Base-by-base conservation (phyloP, 768 basidiomycete genomes). In the Tricholoma sp. region DNA sequence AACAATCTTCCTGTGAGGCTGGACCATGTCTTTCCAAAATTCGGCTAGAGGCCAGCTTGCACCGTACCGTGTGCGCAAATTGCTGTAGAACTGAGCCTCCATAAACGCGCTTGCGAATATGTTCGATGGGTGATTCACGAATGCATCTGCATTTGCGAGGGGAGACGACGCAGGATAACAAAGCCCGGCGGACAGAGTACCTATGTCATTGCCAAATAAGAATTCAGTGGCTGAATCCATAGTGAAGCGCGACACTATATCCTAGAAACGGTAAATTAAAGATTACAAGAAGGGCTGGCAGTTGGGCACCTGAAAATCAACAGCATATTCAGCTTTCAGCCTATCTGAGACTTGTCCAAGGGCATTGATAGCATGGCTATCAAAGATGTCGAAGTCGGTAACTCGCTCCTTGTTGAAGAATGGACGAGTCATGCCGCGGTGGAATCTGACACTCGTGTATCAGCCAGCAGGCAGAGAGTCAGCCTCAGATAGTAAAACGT, bases 201-300 rank as follows among this genome's bases (percentile, higher is more conserved):
- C 62, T 7, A 85, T 80, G 59, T 78, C 76, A 36, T 72, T 70
- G 6, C 79, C 80, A 58, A 86, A 85, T 18, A 87, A 74, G 61
- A 82, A 85, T 53, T 83, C 79, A 0, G 83, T 80, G 2, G 83
- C 83, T 2, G 82, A 79, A 68, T 87, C 86, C n/a, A 87, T 71
- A 0, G 85, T 85, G 65, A 86, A 85, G 2, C 78, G 73, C 2
- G 71, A 70, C 7, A 71, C 73, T 29, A 78, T 57, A 59, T 80
- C 78, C 74, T 77, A 45, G 7, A 6, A 36, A 41, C n/a, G 4
- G 28, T 48, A 18, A 34, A 33, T 24, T 7, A 15, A 47, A 15
- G 29, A 32, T 31, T 12, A 17, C 37, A 37, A 20, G 17, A 6
- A 29, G 2, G 7, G 1, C 17, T 6, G 24, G 24, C 2, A 24